Evolutionary conservation across 176 grass and related monocot species (phyloP).

Genomic region (Triticum turgidum): DNA sequence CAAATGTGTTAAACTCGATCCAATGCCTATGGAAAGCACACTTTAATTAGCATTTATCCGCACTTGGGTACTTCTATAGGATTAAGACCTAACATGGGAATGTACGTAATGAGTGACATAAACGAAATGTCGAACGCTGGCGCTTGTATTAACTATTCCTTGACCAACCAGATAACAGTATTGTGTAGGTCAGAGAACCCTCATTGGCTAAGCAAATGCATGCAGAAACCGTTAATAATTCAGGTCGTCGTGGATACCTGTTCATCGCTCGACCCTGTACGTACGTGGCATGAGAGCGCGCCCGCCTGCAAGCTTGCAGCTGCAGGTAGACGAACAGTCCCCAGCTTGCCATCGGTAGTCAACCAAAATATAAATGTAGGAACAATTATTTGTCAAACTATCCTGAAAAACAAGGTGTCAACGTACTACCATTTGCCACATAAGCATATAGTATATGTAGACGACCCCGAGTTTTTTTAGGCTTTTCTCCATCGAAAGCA

Average conservation of each 20-base stretch:
- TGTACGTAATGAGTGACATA: not conserved
- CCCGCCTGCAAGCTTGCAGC: slow-evolving; percentile 3
- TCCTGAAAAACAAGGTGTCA: slow-evolving; percentile 6
- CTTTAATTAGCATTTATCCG: not conserved
- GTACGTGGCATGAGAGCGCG: slow-evolving; percentile 12
- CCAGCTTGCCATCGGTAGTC: not conserved
- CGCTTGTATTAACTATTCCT: not conserved
- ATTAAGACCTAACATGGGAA: not conserved
- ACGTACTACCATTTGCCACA: not conserved
- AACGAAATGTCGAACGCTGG: not conserved
- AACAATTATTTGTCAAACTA: not conserved
- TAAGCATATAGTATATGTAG: not conserved
- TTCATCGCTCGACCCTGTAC: not conserved
- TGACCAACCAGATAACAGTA: not conserved
- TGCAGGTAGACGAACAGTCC: not conserved
- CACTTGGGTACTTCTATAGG: not conserved
- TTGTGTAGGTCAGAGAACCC: slow-evolving; percentile 16
- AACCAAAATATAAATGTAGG: slow-evolving; percentile 17
- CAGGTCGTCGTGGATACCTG: not conserved
- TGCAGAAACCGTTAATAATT: not conserved
- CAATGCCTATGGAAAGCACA: not conserved
- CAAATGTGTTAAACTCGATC: not conserved
- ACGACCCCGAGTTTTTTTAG: not conserved
- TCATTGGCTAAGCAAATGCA: slow-evolving; percentile 19
- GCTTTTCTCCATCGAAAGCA: too few relatives aligned